Evolutionary conservation across 2,329 filamentous ascomycete genomes (phyloP).

Genomic region (Biscogniauxia sp.): DNA sequence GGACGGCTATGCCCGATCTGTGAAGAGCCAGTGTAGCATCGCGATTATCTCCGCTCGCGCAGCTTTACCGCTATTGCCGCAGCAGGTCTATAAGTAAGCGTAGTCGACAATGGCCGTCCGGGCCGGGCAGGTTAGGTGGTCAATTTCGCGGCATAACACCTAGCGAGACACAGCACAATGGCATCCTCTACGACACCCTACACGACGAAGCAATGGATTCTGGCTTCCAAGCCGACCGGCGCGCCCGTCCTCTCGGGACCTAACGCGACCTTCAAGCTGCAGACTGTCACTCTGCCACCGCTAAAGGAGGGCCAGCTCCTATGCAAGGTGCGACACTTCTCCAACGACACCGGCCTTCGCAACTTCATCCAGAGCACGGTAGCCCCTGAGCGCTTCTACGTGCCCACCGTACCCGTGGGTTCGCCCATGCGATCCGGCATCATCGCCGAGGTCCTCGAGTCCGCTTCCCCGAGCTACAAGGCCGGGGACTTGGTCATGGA

Average conservation of each 20-base stretch:
- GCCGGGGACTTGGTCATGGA: conserved; percentile 26
- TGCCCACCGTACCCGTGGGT: conserved; percentile 24
- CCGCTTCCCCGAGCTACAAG: conserved; percentile 18
- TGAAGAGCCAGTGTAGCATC: background rate
- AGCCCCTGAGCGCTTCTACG: conserved; percentile 27
- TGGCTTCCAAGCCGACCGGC: conserved; percentile 25
- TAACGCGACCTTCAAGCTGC: conserved; percentile 28
- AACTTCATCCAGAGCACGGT: conserved; percentile 29
- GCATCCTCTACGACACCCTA: conserved; percentile 8
- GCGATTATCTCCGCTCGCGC: background rate
- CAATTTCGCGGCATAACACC: background rate
- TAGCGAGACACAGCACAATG: conserved; percentile 1
- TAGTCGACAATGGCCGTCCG: background rate
- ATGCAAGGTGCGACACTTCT: conserved; percentile 26
- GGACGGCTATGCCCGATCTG: background rate
- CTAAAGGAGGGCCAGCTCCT: conserved; percentile 27
- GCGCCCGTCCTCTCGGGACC: conserved; percentile 26
- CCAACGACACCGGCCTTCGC: conserved; percentile 31
- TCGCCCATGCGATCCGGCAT: conserved; percentile 28
- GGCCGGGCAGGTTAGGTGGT: background rate
- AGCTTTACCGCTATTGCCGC: background rate
- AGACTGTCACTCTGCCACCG: conserved; percentile 23
- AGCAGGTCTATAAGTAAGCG: background rate
- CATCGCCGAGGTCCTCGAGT: conserved; percentile 30
- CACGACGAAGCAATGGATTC: conserved; percentile 30